Evolutionary conservation across 108 stramenopile genomes (phyloP).

Genomic region (Thalassiosira profunda): DNA sequence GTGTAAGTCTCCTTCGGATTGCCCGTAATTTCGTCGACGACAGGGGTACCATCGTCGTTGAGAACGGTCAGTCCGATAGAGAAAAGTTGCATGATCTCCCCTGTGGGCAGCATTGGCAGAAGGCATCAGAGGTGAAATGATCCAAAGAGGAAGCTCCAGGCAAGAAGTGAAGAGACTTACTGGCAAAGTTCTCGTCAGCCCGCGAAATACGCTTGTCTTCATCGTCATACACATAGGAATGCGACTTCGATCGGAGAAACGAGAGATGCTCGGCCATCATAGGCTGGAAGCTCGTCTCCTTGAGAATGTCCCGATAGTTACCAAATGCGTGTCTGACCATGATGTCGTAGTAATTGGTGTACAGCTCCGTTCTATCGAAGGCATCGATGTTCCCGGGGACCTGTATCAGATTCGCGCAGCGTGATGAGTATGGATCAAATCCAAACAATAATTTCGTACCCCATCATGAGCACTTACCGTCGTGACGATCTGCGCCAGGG

Average conservation of each 20-base stretch:
- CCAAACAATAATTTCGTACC: neutral
- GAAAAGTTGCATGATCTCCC: conserved; percentile 66
- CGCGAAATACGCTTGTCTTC: conserved; percentile 16
- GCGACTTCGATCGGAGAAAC: conserved; percentile 43
- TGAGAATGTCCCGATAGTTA: conserved; percentile 70
- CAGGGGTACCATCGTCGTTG: conserved; percentile 65
- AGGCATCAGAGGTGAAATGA: neutral
- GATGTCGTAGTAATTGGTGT: conserved; percentile 53
- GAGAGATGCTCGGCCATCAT: conserved; percentile 62
- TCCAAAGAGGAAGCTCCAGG: neutral
- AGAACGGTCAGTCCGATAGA: conserved; percentile 66
- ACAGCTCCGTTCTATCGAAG: conserved; percentile 28
- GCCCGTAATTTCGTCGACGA: conserved; percentile 36
- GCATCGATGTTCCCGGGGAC: conserved; percentile 37
- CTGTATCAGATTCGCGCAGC: too few relatives aligned
- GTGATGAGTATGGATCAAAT: conserved; percentile 32
- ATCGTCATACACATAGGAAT: conserved; percentile 34
- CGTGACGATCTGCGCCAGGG: conserved; percentile 52
- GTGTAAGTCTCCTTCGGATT: conserved; percentile 57
- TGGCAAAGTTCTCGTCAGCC: conserved; percentile 27
- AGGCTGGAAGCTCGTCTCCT: conserved; percentile 40
- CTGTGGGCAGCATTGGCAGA: conserved; percentile 6
- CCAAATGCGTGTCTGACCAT: conserved; percentile 81
- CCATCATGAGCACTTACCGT: neutral
- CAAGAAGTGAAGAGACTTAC: neutral